Conservation (phyloP, 1,139 yeast genomes). For the Suhomyces bribrorum region DNA sequence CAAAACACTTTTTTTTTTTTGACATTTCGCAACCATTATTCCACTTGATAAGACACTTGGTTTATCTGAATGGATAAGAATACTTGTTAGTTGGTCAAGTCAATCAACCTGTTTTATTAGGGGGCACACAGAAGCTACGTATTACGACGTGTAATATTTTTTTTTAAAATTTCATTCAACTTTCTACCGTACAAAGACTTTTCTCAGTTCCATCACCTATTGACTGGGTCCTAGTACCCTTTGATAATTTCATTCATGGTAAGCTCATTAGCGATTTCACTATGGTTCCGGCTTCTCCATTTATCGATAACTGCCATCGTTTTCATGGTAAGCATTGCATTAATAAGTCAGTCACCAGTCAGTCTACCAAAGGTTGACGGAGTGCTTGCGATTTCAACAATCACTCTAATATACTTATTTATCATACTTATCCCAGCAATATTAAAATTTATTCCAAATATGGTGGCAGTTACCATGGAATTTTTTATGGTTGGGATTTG, state of each 20-base stretch:
- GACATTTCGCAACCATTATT: not conserved
- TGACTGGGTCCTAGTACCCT: no score
- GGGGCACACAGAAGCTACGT: no score
- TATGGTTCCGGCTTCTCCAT: constrained; percentile 11
- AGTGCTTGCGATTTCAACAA: constrained; percentile 11
- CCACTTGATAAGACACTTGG: no score
- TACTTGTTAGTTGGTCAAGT: no score
- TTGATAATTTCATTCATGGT: constrained; percentile 5
- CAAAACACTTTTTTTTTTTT: not conserved
- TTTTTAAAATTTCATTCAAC: no score
- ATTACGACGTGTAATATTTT: no score
- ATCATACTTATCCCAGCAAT: constrained; percentile 11
- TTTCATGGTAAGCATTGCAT: constrained; percentile 8
- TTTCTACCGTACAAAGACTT: no score
- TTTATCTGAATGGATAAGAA: no score
- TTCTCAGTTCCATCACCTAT: no score
- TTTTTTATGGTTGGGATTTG: constrained; percentile 11
- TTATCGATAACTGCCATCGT: constrained; percentile 11
- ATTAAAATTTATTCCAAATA: constrained; percentile 9
- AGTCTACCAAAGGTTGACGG: constrained; percentile 8
- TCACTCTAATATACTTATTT: constrained; percentile 11
- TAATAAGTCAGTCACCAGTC: constrained; percentile 2
- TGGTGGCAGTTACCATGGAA: constrained; percentile 10
- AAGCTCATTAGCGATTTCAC: constrained; percentile 11
- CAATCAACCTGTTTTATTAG: no score